These are phyloP conservation scores for Fagus crenata DNA, from an alignment of 306 rosid species.

Conservation along the genomic window DNA sequence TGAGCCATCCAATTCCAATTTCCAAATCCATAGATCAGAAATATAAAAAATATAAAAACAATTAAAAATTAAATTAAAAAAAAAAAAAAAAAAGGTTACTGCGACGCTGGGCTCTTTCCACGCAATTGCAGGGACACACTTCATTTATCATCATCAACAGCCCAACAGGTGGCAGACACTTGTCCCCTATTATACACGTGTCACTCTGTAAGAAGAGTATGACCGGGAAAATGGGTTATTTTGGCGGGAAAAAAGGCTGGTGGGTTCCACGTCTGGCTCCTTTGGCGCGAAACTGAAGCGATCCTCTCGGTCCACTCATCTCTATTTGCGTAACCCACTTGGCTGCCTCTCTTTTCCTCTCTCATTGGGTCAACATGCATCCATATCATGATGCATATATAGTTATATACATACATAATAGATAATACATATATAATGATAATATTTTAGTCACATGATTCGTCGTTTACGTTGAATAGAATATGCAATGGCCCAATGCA, in stretches of 20 bases:
- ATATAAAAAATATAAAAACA: background rate
- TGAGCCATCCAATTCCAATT: background rate
- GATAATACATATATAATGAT: no score
- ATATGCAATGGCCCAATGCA: no score
- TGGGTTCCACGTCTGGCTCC: constrained; percentile 38
- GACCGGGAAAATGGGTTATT: background rate
- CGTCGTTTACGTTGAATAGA: no score
- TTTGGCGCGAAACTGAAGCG: constrained; percentile 50
- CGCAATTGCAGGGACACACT: background rate
- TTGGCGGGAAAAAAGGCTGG: constrained; percentile 35
- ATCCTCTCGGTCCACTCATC: constrained; percentile 25
- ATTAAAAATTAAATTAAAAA: background rate
- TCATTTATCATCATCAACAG: background rate
- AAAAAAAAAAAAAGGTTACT: background rate
- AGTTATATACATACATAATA: no score
- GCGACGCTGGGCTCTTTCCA: background rate
- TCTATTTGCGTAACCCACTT: constrained; percentile 31
- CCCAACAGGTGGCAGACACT: constrained; percentile 18
- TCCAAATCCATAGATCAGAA: background rate
- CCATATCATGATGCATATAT: background rate
- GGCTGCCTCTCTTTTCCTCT: background rate
- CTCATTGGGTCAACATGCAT: background rate
- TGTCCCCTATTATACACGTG: background rate
- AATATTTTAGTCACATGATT: no score
- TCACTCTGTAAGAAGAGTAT: background rate